Evolutionary conservation across 176 grass and related monocot genomes (phyloP), one percentile per base, ranked within the genome.

Genomic region (Panicum miliaceum): DNA sequence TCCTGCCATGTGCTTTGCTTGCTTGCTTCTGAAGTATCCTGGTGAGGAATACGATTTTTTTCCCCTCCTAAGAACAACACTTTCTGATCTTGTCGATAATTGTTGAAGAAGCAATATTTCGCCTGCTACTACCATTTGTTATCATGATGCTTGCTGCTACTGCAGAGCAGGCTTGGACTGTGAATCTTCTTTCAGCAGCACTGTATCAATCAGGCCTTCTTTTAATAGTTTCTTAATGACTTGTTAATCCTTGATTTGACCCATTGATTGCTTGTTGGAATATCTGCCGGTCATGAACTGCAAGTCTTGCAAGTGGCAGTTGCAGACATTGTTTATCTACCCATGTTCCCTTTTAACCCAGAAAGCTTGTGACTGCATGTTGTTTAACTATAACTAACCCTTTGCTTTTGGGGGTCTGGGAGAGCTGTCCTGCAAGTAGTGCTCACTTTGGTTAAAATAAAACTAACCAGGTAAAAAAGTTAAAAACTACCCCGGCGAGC

Each of bases 1-100:
- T 75, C 41, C 3, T 43, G 32, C 48, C 68, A 80, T 80, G 73
- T 76, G 75, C 76, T 61, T 73, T 73, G 59, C 80, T 87, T 87
- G 68, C 80, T 90, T 87, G 69, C 69, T 90, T 87, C 23, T 70
- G 76, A 81, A 90, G 81, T 80, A 79, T 83, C 48, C 16, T 36
- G 20, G 73, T 11, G 66, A 86, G 66, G 29, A 58, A 64, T 53
- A 73, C 18, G 19, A 50, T 56, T 13, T 65, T 54, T 29, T n/a
- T 50, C 7, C 20, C 14, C 35, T 42, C 62, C 38, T 18, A 83
- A 50, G 25, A 79, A 84, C 68, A 75, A 48, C 45, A 50, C 7
- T 84, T 16, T 53, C 51, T 61, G 40, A 50, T 46, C 68, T 38
- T 75, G 32, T 32, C 3, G 12, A 83, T 45, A 63, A 84, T 80